Conservation (phyloP, 176 grass and related monocot genomes). For the Ensete glaucum region DNA sequence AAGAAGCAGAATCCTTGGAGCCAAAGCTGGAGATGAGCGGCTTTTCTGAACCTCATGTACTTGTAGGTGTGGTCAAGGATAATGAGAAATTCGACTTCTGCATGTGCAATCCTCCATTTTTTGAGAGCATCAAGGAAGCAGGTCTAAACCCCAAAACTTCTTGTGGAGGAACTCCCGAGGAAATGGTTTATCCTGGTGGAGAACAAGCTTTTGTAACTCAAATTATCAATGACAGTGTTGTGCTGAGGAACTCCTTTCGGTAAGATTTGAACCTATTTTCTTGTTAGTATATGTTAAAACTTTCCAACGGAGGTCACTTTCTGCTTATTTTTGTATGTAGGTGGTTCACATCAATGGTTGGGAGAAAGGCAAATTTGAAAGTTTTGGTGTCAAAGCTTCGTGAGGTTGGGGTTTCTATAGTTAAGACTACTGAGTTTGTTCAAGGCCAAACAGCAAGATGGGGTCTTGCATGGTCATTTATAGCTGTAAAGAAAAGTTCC, state of each 20-base stretch:
- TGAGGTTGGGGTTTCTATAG: conserved; percentile 46
- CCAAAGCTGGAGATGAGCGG: not conserved
- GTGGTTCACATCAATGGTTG: conserved; percentile 97
- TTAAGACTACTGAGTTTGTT: conserved; percentile 90
- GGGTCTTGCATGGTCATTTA: conserved; percentile 95
- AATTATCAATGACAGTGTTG: conserved; percentile 77
- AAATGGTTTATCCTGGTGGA: conserved; percentile 80
- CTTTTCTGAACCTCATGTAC: conserved; percentile 23
- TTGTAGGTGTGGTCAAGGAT: conserved; percentile 74
- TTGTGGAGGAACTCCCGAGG: conserved; percentile 52
- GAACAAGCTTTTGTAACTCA: conserved; percentile 55
- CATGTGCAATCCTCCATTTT: conserved; percentile 98
- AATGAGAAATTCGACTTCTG: conserved; percentile 83
- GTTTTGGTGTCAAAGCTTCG: conserved; percentile 50
- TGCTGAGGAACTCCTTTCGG: conserved; percentile 69
- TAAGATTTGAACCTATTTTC: conserved; percentile 12
- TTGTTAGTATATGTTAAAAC: not conserved
- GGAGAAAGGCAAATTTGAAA: conserved; percentile 80
- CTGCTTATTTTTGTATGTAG: conserved; percentile 28
- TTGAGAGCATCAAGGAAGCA: conserved; percentile 76
- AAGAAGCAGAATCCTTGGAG: conserved; percentile 15
- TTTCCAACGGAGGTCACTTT: not conserved
- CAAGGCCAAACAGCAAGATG: conserved; percentile 88
- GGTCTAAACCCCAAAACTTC: conserved; percentile 80
- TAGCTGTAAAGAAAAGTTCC: conserved; percentile 49